Base-by-base conservation (phyloP, 805 yeast species). In the Metschnikowia vanudenii region DNA sequence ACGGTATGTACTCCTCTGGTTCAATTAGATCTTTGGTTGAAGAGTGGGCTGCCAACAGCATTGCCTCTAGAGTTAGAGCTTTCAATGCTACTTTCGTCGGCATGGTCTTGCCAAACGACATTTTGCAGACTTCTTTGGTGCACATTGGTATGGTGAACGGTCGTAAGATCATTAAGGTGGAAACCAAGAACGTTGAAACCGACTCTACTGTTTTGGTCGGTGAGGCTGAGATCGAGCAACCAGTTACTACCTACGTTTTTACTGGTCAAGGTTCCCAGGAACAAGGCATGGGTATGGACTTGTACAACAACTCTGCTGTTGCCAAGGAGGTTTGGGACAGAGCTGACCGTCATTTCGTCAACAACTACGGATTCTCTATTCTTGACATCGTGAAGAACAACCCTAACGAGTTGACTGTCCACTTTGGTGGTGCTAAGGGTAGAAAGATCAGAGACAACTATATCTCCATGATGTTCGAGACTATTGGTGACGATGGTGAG, bases 191-290 rank as follows among this genome's bases (percentile, higher is more conserved):
- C 70, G 81, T 80, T 56, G 89, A 85, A 60, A 85, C 92, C 49
- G 91, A 81, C 48, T 80, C 79, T 50, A 70, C 78, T 33, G 99
- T 94, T 17, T 77, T 94, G 59, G 68, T 78, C 44, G 99, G 98
- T 73, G 96, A 89, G 75, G 99, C 99, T 46, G 99, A 94, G 75
- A 91, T 95, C 62, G 98, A 94, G 60, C 99, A 94, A 75, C 99
- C 99, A 29, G 86, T 85, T 44, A 88, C 98, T 37, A 86, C 99
- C 17, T 94, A 88, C 67, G 96, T 94, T 48, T 94, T 95, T 75
- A 94, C 99, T 55, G 99, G 99, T 65, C 99, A 94, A 78, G 99
- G 99, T 69, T 92, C 99, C 51, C 99, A 94, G 74, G 99, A 95
- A 71, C 99, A 95, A 76, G 97, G 97, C 68, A 94, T 94, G 99